Conservation (phyloP, 2,329 filamentous ascomycete species). For the Fusarium tanahbumbuense region DNA sequence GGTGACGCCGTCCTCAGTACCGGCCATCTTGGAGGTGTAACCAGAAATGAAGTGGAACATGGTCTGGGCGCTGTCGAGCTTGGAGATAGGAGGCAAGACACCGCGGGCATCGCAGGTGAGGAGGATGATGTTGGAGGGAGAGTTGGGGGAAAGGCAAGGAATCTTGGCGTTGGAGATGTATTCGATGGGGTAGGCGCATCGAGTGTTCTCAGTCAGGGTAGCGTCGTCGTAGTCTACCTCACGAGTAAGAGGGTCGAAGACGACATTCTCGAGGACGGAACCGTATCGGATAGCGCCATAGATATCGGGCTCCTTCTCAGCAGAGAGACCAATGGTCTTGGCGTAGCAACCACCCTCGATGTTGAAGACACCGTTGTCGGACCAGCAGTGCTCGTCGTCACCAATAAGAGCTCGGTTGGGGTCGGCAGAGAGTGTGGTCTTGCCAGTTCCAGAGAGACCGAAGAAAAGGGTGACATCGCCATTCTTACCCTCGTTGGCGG, state of each 20-base stretch:
- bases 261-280: slow-evolving; percentile 97
- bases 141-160: slow-evolving; percentile 85
- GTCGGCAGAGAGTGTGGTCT: slow-evolving; percentile 97
- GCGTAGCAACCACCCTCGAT: slow-evolving; percentile 99
- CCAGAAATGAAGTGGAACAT: slow-evolving; percentile 99
- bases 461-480: slow-evolving; percentile 99
- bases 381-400: slow-evolving; percentile 99
- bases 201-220: slow-evolving; percentile 97
- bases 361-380: slow-evolving; percentile 96
- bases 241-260: slow-evolving; percentile 91
- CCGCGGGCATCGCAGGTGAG: slow-evolving; percentile 98
- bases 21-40: slow-evolving; percentile 99
- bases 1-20: slow-evolving; percentile 95
- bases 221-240: slow-evolving; percentile 94
- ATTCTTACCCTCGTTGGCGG: slow-evolving; percentile 93
- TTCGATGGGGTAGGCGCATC: slow-evolving; percentile 98
- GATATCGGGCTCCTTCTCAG: slow-evolving; percentile 99
- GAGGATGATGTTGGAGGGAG: slow-evolving; percentile 97
- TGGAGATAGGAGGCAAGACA: slow-evolving; percentile 97
- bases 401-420: slow-evolving; percentile 96
- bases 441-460: slow-evolving; percentile 96
- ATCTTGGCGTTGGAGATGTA: slow-evolving; percentile 99
- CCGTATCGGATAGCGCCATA: slow-evolving; percentile 96
- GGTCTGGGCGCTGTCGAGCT: slow-evolving; percentile 92
- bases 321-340: slow-evolving; percentile 97